These are phyloP conservation scores for Ogataea haglerorum DNA, from an alignment of 805 yeast genomes.

Conservation along the genomic window DNA sequence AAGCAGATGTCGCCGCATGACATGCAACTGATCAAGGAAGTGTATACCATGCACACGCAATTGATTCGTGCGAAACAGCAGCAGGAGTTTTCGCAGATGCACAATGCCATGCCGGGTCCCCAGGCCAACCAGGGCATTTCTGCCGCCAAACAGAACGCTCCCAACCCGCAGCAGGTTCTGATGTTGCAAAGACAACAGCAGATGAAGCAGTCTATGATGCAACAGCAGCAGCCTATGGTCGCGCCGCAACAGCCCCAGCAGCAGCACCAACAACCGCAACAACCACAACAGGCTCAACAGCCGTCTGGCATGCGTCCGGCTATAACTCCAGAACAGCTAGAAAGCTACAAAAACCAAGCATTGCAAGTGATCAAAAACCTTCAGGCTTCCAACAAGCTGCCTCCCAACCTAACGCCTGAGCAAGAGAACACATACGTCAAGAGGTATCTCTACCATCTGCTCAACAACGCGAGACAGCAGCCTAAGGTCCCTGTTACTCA, in stretches of 20 bases:
- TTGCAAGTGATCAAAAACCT: constrained; percentile 33
- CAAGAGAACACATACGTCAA: constrained; percentile 35
- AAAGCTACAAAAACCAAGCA: constrained; percentile 34
- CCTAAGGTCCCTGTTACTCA: constrained; percentile 11
- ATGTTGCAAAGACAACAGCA: constrained; percentile 34
- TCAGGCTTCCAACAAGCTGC: constrained; percentile 33
- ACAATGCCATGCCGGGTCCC: constrained; percentile 19
- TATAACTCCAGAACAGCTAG: constrained; percentile 26
- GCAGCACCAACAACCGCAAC: constrained; percentile 7
- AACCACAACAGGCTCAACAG: constrained; percentile 10
- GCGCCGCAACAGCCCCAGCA: constrained; percentile 17
- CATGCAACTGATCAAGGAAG: constrained; percentile 57
- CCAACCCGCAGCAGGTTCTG: constrained; percentile 32
- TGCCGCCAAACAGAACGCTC: constrained; percentile 11
- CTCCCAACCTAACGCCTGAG: constrained; percentile 31
- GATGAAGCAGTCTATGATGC: constrained; percentile 28
- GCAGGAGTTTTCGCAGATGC: constrained; percentile 23
- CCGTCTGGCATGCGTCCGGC: constrained; percentile 14
- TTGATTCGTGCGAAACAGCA: constrained; percentile 43
- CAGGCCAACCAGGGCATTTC: constrained; percentile 10
- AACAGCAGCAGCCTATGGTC: constrained; percentile 29
- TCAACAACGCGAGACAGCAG: constrained; percentile 22
- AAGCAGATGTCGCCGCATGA: constrained; percentile 57
- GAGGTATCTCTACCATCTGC: constrained; percentile 31
- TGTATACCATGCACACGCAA: constrained; percentile 65